Evolutionary conservation across 2,329 filamentous ascomycete species (phyloP), one percentile per base, ranked within the genome.

Genomic region (Pseudocercospora vitis): DNA sequence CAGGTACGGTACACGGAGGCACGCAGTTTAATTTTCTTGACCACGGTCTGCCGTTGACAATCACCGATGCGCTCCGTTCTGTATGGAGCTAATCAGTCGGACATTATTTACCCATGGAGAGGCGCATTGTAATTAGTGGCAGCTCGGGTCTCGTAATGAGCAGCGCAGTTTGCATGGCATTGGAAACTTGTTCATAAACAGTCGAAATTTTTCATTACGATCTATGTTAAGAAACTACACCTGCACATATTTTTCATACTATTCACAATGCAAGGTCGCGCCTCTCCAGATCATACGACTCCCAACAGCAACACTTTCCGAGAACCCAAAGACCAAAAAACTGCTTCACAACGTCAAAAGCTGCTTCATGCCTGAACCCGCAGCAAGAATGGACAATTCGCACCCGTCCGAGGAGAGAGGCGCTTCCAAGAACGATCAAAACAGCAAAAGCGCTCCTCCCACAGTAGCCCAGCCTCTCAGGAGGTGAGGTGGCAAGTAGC

Each of bases 41-140:
- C 48, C 48, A 48, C 32, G 48, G 48, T 55, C 53, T 52, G 53
- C 53, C 48, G 42, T 48, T 55, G 48, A 51, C 48, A 55, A 48
- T 26, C n/a, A 37, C 23, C 40, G 40, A 45, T 45, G 40, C 48
- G 48, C 53, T 35, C 53, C 48, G 21, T 33, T 44, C 23, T 21
- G 29, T 48, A 14, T 48, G 39, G 53, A 35, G 53, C 44, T 52
- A 48, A 48, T 55, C 48, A 42, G 48, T 52, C 48, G 53, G 53
- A 52, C 53, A 37, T 55, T 47, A 48, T 55, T 33, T 54, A 51
- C 48, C 51, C 33, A 55, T 48, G 53, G 48, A 55, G 48, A 52
- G 53, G 53, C 53, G 53, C 48, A 52, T 52, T 55, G 53, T 55
- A 55, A 55, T 54, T 55, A 52, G 48, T 55, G 48, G 52, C 53